Base-by-base conservation (phyloP, 257 asterid species). In the Nicotiana noctiflora region DNA sequence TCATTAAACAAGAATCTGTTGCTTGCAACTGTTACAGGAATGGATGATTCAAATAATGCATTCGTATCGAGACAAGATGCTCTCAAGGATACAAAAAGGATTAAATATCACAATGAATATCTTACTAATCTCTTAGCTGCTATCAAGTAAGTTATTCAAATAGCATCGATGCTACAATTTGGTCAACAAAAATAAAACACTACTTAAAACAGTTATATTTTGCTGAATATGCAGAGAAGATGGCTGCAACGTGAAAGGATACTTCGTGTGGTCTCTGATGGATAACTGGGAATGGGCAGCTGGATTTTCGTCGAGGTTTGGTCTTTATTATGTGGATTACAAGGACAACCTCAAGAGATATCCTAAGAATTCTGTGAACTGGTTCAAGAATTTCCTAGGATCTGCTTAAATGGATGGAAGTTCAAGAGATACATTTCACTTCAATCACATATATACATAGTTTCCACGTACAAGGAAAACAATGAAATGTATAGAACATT, bases 281-380 rank as follows among this genome's bases (percentile, higher is more conserved):
- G 99, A 95, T 82, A 93, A 95, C 56, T 95, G 98, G 99, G 97
- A 95, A 88, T 92, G 98, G 99, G 87, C 78, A 66, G 96, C 94
- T 81, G 97, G 97, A 75, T 93, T 34, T 72, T 87, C 85, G 15
- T 90, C 94, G 2, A 88, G 99, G 56, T 95, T 95, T 67, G 98
- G 98, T 62, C 81, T 95, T 6, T 91, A 91, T 87, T 95, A 80
- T 63, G 99, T 95, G 8, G 97, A 95, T 87, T 95, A 85, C 75
- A 90, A 91, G 0, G 92, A 91, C 83, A 89, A 90, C 18, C 88
- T 84, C 29, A 94, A 88, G 88, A 89, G 99, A 89, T 88, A 91
- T 83, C 91, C 98, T 4, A 95, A 95, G 89, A 87, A 88, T 75
- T 95, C 97, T 37, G 97, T 86, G 19, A 83, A 77, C 6, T 95